Evolutionary conservation across 345 rosid species (phyloP).

Genomic region (Triadica sebifera): DNA sequence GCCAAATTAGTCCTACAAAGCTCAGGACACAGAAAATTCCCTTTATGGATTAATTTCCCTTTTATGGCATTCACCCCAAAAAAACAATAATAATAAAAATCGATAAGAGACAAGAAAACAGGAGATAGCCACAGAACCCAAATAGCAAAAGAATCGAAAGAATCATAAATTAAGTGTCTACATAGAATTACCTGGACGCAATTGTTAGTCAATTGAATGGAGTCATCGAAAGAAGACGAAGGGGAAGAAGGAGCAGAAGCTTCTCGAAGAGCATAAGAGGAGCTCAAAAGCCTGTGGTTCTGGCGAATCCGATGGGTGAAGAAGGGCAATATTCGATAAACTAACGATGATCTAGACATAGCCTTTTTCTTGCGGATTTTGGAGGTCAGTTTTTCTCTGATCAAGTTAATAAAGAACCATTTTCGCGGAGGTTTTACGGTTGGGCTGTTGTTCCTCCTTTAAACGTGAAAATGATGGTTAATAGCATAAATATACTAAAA

Average conservation of each 20-base stretch:
- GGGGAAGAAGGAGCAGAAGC: slow-evolving; percentile 42
- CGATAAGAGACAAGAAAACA: no score
- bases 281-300: slow-evolving; percentile 56
- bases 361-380: no score
- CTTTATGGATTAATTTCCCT: no score
- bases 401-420: neutral
- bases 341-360: slow-evolving; percentile 52
- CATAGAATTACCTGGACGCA: slow-evolving; percentile 54
- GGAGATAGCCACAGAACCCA: neutral
- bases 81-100: no score
- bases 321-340: slow-evolving; percentile 49
- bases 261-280: slow-evolving; percentile 32
- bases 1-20: neutral
- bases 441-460: no score
- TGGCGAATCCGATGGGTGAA: slow-evolving; percentile 53
- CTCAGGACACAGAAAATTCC: neutral
- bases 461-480: neutral
- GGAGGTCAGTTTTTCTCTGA: neutral
- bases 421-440: neutral
- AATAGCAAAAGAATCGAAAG: neutral
- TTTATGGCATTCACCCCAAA: no score
- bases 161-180: neutral
- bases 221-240: slow-evolving; percentile 39
- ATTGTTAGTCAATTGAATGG: slow-evolving; percentile 57
- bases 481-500: no score